phyloP scores from a whole-genome alignment of 164 flowering plant species.

The Chimonanthus praecox region DNA sequence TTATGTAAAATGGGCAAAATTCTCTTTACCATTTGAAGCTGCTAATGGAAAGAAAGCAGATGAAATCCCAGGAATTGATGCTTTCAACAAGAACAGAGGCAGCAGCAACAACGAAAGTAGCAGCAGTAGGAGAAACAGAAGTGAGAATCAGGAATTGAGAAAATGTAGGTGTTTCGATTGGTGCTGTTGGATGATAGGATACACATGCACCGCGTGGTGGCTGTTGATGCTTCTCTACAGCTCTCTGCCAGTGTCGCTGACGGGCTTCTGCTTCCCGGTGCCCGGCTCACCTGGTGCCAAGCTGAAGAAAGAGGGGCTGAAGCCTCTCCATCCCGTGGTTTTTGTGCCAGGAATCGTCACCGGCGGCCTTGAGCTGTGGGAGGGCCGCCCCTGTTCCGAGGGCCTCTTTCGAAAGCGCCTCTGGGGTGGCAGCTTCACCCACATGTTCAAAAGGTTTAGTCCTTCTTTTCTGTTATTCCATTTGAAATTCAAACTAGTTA shows the following conservation, averaged over 20 bases:
- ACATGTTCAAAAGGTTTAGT: slow-evolving; percentile 74
- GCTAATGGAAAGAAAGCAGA: too few relatives aligned
- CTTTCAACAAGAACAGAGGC: too few relatives aligned
- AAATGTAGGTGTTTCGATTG: slow-evolving; percentile 43
- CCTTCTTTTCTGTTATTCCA: background rate
- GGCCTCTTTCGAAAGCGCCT: slow-evolving; percentile 88
- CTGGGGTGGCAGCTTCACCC: slow-evolving; percentile 97
- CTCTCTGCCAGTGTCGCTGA: slow-evolving; percentile 84
- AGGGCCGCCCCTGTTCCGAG: slow-evolving; percentile 82
- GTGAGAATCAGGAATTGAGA: too few relatives aligned
- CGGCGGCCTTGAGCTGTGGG: slow-evolving; percentile 95
- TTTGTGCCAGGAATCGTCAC: slow-evolving; percentile 97
- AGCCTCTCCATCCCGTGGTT: slow-evolving; percentile 82
- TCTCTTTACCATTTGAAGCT: too few relatives aligned
- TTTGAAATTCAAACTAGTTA: too few relatives aligned
- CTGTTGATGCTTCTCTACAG: slow-evolving; percentile 51
- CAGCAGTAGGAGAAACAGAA: slow-evolving; percentile 4
- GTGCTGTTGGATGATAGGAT: slow-evolving; percentile 64
- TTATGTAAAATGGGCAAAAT: too few relatives aligned
- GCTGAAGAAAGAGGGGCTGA: slow-evolving; percentile 66
- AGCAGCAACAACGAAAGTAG: background rate
- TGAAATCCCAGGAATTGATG: too few relatives aligned
- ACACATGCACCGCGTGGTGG: slow-evolving; percentile 59
- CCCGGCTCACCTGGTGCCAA: slow-evolving; percentile 92
- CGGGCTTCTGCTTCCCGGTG: slow-evolving; percentile 73